Base-by-base conservation (phyloP, 768 basidiomycete species). In the Phanerochaete sordida region DNA sequence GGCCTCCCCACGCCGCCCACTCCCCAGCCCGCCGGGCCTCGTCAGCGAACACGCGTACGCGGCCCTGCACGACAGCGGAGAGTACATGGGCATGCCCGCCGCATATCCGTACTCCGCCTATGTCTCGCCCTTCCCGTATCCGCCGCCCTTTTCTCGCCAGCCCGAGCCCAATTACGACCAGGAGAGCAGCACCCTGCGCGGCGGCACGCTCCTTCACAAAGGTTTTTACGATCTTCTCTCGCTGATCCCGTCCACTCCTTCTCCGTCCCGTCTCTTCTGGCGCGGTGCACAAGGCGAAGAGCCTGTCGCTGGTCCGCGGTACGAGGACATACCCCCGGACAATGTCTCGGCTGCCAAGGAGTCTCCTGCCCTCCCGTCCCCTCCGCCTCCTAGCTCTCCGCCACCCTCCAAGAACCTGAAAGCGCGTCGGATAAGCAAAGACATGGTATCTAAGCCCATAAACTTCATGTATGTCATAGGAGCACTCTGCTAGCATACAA, bases 201-300 rank as follows among this genome's bases (percentile, higher is more conserved):
- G 80, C 15, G 90, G 88, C 27, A 90, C 90, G 7, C 75, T 93
- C 55, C 76, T 93, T 39, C 91, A 94, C 81, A 88, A 91, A 64
- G 93, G 91, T n/a, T 93, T 93, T 79, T 93, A 91, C 74, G 90
- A 92, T 77, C 81, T 93, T 30, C 79, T 92, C 37, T 80, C 90
- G 26, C 81, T 91, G 77, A 89, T 91, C 64, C 87, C 87, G 44
- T 87, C 86, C 1, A 73, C 77, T 2, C 86, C 78, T 24, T 74
- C 85, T 48, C 84, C 88, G 19, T 88, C 87, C 53, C 80, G 86
- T 44, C 76, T 88, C 60, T 76, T 86, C 50, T 87, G 85, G 78
- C 81, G 53, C 53, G 53, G 53, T 24, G 53, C 60, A 59, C 69
- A 64, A 53, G 65, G 67, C 13, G 73, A 69, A 51, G 62, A 74